These are phyloP conservation scores for Agaricus sinodeliciosus DNA, from an alignment of 768 basidiomycete species.

Conservation along the genomic window DNA sequence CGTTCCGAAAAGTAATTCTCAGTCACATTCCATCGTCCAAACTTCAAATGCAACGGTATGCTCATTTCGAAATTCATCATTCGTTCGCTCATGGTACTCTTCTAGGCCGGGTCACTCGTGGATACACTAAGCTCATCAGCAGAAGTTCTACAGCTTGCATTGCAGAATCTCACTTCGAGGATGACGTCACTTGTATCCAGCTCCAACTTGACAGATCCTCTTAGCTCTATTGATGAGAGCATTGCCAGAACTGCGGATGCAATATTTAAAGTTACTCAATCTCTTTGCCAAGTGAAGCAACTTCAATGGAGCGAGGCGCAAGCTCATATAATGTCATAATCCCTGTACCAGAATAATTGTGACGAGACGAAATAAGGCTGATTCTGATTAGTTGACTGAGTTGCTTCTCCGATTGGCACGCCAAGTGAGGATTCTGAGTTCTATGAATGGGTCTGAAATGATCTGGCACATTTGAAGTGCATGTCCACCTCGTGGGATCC, in stretches of 20 bases:
- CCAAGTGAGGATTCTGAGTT: background rate
- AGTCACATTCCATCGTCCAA: background rate
- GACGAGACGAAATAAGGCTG: background rate
- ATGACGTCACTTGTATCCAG: conserved; percentile 38
- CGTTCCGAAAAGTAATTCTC: background rate
- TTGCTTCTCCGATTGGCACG: background rate
- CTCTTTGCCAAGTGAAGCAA: conserved; percentile 52
- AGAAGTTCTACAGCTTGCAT: conserved; percentile 44
- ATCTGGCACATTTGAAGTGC: conserved; percentile 12
- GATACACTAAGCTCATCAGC: conserved; percentile 20
- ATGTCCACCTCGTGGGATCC: conserved; percentile 11
- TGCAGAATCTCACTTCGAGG: conserved; percentile 45
- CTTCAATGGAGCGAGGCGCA: conserved; percentile 43
- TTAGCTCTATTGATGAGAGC: conserved; percentile 13
- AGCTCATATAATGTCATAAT: conserved; percentile 7
- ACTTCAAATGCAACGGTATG: background rate
- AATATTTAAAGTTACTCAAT: conserved; percentile 57
- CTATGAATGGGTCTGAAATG: background rate
- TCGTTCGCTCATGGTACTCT: background rate
- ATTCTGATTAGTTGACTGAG: background rate
- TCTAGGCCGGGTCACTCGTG: background rate
- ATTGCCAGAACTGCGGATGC: conserved; percentile 63
- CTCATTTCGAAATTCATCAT: background rate
- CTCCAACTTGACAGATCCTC: conserved; percentile 33
- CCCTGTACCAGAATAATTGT: background rate